phyloP scores from a whole-genome alignment of 225 moss, liverwort and hornwort species.

The Straminergon stramineum region DNA sequence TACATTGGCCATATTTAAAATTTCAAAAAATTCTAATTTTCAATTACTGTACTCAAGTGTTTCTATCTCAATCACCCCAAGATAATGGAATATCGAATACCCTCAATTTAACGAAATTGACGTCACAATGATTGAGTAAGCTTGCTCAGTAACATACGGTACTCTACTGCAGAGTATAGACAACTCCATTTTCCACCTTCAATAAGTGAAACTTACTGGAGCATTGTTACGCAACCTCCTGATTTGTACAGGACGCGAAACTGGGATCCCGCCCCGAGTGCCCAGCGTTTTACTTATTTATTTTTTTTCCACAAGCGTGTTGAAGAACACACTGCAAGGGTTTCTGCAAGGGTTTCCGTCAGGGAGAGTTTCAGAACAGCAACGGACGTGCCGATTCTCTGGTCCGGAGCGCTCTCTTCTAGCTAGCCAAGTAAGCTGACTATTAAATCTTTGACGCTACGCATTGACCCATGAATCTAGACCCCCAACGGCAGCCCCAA shows the following conservation, averaged over 20 bases:
- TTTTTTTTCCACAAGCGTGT: too few species aligned
- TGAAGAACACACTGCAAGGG: too few species aligned
- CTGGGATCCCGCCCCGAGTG: not conserved
- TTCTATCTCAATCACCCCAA: not conserved
- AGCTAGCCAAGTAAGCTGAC: too few species aligned
- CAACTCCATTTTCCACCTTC: not conserved
- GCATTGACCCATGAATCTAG: not conserved
- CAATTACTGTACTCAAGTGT: rapidly evolving
- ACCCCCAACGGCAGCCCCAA: not conserved
- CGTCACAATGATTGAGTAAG: not conserved
- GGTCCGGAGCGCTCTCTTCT: not conserved
- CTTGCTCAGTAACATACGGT: not conserved
- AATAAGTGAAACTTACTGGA: not conserved
- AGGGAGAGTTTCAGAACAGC: not conserved
- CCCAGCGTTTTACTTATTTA: too few species aligned
- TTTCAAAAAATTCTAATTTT: too few species aligned
- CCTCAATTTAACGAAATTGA: too few species aligned
- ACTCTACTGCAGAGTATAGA: too few species aligned
- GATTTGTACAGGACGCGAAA: not conserved
- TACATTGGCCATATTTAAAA: not conserved
- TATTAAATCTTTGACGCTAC: not conserved
- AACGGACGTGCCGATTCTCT: not conserved
- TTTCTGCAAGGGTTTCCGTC: too few species aligned
- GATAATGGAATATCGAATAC: not conserved
- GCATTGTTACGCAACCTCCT: not conserved